Evolutionary conservation across 75 land plant genomes (phyloP).

Genomic region (Sequoia sempervirens): DNA sequence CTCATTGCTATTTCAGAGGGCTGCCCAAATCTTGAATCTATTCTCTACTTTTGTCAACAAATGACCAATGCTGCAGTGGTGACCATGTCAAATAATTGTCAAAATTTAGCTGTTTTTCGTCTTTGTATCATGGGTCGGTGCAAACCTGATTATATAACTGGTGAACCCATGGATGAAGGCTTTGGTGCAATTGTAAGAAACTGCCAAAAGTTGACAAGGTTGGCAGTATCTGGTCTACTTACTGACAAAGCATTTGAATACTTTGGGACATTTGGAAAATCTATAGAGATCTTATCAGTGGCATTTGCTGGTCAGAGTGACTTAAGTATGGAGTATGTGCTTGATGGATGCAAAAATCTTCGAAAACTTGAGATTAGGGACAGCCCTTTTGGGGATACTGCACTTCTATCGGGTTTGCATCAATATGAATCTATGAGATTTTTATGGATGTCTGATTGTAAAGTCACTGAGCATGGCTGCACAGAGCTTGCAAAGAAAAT

Average conservation of each 20-base stretch:
- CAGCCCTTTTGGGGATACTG: conserved; percentile 88
- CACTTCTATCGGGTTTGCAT: conserved; percentile 62
- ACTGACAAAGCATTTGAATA: conserved; percentile 81
- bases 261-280: conserved; percentile 77
- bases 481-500: conserved; percentile 50
- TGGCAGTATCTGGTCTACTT: conserved; percentile 83
- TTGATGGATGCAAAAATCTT: conserved; percentile 71
- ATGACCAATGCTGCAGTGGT: conserved; percentile 91
- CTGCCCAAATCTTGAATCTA: conserved; percentile 68
- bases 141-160: conserved; percentile 48
- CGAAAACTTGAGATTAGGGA: conserved; percentile 93
- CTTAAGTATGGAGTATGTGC: conserved; percentile 51
- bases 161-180: conserved; percentile 86
- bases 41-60: conserved; percentile 81
- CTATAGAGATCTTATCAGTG: conserved; percentile 74
- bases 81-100: conserved; percentile 75
- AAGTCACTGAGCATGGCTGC: conserved; percentile 49
- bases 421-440: conserved; percentile 90
- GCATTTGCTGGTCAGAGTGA: conserved; percentile 94
- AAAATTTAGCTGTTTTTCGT: conserved; percentile 65
- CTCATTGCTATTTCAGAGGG: conserved; percentile 84
- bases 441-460: conserved; percentile 90
- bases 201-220: conserved; percentile 72
- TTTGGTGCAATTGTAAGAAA: conserved; percentile 89
- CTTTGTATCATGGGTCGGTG: conserved; percentile 82